A percentile compares a stretch with the other conserved stretches of the same genome.
Evolutionary conservation across 2,329 filamentous ascomycete genomes (phyloP).

Genomic region (Arthrocladium fulminans): DNA sequence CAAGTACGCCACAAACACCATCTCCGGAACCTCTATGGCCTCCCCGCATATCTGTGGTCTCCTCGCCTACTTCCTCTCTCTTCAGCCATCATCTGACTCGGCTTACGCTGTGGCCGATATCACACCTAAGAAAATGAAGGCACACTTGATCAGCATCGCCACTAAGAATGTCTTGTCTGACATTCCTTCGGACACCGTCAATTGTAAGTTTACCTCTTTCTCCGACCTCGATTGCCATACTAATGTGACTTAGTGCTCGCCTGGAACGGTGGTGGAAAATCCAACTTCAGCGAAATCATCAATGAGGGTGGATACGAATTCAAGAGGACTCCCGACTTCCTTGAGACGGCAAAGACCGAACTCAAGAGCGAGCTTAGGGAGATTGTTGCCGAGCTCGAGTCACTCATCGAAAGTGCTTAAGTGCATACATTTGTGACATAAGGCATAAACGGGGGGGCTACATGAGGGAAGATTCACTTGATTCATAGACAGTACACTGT

Average conservation of each 20-base stretch:
- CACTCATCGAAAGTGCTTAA: constrained; percentile 7
- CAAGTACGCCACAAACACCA: constrained; percentile 94
- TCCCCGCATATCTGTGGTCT: constrained; percentile 95
- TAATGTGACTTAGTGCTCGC: constrained; percentile 55
- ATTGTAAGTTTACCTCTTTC: constrained; percentile 44
- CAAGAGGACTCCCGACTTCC: constrained; percentile 15
- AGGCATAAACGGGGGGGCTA: too few species aligned
- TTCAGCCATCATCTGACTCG: constrained; percentile 83
- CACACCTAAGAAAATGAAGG: constrained; percentile 90
- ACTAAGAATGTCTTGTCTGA: constrained; percentile 70
- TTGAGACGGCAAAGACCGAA: constrained; percentile 30
- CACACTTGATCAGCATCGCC: constrained; percentile 71
- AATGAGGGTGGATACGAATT: constrained; percentile 58
- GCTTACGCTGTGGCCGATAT: constrained; percentile 83
- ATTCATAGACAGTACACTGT: too few species aligned
- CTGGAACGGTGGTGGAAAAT: constrained; percentile 95
- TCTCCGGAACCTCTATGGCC: constrained; percentile 98
- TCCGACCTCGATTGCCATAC: background rate
- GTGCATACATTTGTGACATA: background rate
- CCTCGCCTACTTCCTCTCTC: constrained; percentile 93
- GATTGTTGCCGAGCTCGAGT: constrained; percentile 9
- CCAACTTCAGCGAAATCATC: constrained; percentile 81
- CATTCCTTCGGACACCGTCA: constrained; percentile 76
- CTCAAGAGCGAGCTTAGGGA: constrained; percentile 26
- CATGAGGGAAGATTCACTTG: too few species aligned